Evolutionary conservation across 169 alveolate species (phyloP), one percentile per base, ranked within the genome.

Genomic region (Cryptosporidium xiaoi): DNA sequence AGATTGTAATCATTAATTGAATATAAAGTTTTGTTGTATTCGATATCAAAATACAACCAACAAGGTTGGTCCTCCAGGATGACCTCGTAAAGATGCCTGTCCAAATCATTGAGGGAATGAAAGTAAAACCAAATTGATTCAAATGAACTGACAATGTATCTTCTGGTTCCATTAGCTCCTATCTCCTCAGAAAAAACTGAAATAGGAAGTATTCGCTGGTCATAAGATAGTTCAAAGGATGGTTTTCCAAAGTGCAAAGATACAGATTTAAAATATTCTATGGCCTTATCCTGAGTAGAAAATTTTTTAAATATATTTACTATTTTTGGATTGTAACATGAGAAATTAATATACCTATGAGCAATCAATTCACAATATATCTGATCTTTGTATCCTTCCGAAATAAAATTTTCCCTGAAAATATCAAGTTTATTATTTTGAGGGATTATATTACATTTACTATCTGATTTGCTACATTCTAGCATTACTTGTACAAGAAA

Each of bases 31-130:
- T 64, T 89, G 34, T 83, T 56, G 31, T 66, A 89, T 36, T 89
- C 92, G 31, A 89, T 62, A 60, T 89, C 92, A 44, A 89, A 89
- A 40, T 82, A 89, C 15, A 89, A 82, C 92, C 92, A 89, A 13
- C 92, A 89, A 8, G 91, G 91, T 13, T 44, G 65, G n/a, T 60
- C 66, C 10, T 34, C 82, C 20, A 60, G 65, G 16, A 89, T 55
- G 27, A 89, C 82, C 44, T 89, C 92, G 46, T 89, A 89, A 24
- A 66, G 12, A 48, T 89, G 92, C 15, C 87, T 77, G 20, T 36
- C 15, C 24, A 36, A 58, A 13, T 56, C 16, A 58, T 36, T 4
- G 16, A 77, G 48, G 15, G 71, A 77, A 77, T 65, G 24, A 7
- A 34, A n/a, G 27, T 77, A 77, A 29, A 40, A 3, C 87, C 87